Percentiles rank a stretch among this genome's conserved stretches.
phyloP scores from a whole-genome alignment of 257 asterid genomes.

The Fraxinus cuspidata region DNA sequence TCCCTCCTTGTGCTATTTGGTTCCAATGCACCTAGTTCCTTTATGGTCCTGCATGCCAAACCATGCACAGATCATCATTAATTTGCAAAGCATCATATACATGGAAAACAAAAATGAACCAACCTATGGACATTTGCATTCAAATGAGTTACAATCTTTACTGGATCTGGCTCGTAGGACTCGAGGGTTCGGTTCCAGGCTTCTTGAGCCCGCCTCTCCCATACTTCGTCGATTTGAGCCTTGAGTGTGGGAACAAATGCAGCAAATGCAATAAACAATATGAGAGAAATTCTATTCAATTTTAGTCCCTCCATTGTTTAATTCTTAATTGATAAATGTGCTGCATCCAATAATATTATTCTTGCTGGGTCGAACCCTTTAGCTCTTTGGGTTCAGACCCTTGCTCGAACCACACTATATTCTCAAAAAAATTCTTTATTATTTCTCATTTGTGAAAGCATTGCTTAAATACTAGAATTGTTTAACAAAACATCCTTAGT shows the following conservation, averaged over 20 bases:
- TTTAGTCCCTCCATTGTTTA: slow-evolving; percentile 29
- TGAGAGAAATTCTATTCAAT: slow-evolving; percentile 9
- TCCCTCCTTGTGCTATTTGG: slow-evolving; percentile 52
- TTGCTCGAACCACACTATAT: slow-evolving; percentile 1
- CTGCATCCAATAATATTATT: background rate
- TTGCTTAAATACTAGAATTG: slow-evolving; percentile 29
- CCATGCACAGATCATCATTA: background rate
- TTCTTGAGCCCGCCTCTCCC: slow-evolving; percentile 47
- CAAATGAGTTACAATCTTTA: slow-evolving; percentile 39
- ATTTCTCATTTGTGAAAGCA: background rate
- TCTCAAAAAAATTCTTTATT: background rate
- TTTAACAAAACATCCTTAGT: background rate
- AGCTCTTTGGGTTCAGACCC: slow-evolving; percentile 27
- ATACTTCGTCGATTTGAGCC: slow-evolving; percentile 47
- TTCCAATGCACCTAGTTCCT: slow-evolving; percentile 25
- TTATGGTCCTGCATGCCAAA: slow-evolving; percentile 30
- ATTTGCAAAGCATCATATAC: background rate
- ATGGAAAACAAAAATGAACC: background rate
- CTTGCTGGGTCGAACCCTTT: slow-evolving; percentile 36
- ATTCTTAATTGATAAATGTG: background rate
- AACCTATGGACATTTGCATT: slow-evolving; percentile 43
- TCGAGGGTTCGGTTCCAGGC: slow-evolving; percentile 54
- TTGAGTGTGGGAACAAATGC: slow-evolving; percentile 30
- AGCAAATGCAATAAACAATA: slow-evolving; percentile 38
- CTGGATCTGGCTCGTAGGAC: slow-evolving; percentile 54